Conservation (phyloP, 2,329 filamentous ascomycete genomes). For the Ceratocystis colombiana region DNA sequence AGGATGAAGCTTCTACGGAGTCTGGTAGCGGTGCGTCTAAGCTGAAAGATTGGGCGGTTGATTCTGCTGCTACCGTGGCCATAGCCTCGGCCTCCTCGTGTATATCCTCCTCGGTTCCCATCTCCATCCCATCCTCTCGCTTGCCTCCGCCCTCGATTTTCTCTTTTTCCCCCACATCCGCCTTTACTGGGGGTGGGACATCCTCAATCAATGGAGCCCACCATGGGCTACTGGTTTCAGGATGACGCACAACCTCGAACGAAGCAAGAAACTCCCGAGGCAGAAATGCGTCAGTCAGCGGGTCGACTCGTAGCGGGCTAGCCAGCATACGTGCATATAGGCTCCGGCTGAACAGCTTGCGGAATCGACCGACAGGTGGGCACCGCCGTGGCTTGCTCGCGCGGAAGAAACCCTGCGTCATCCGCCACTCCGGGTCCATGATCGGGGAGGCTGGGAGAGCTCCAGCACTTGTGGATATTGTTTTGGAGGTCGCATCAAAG, state of each 20-base stretch:
- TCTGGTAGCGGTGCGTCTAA: background rate
- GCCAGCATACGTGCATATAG: slow-evolving; percentile 55
- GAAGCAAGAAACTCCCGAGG: slow-evolving; percentile 55
- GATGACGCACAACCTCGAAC: slow-evolving; percentile 48
- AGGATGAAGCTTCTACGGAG: slow-evolving; percentile 20
- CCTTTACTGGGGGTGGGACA: background rate
- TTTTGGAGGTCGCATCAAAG: slow-evolving; percentile 37
- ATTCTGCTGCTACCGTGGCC: background rate
- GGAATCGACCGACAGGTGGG: slow-evolving; percentile 38
- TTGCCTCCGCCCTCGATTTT: background rate
- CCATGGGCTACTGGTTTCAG: slow-evolving; percentile 44
- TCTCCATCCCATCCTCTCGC: background rate
- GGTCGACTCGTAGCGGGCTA: slow-evolving; percentile 49
- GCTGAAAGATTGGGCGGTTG: background rate
- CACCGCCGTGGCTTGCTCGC: slow-evolving; percentile 30
- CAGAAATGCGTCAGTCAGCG: slow-evolving; percentile 39
- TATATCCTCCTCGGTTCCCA: background rate
- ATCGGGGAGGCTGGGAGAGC: slow-evolving; percentile 45
- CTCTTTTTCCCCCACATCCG: background rate
- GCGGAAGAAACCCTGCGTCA: slow-evolving; percentile 38
- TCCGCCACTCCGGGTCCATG: slow-evolving; percentile 43
- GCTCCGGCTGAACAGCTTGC: slow-evolving; percentile 50
- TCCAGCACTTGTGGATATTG: slow-evolving; percentile 39
- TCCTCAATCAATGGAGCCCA: slow-evolving; percentile 39
- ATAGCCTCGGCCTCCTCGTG: background rate